These are phyloP conservation scores for Exophiala calicioides DNA, from an alignment of 2,329 filamentous ascomycete species.

Conservation along the genomic window DNA sequence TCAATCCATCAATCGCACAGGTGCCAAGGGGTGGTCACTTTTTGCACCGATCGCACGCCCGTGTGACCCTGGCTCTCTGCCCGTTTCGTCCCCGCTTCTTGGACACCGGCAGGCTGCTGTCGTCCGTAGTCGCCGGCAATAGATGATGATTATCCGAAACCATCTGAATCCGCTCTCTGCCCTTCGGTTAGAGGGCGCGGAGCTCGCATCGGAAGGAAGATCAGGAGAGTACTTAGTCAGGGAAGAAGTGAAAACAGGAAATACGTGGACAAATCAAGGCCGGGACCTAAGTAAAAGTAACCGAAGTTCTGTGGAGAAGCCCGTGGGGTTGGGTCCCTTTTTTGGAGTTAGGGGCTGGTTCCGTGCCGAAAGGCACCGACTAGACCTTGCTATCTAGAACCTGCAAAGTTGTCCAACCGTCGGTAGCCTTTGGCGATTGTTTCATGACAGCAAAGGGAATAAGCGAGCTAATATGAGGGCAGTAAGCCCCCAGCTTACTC, in stretches of 20 bases:
- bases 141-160: background rate
- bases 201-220: background rate
- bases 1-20: background rate
- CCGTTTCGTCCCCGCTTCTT: conserved; percentile 26
- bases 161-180: background rate
- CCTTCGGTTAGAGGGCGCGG: background rate
- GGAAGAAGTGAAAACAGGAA: background rate
- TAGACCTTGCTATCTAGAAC: too few relatives aligned
- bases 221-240: background rate
- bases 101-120: background rate
- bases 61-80: conserved; percentile 41
- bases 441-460: too few relatives aligned
- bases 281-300: too few relatives aligned
- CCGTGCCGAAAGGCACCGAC: too few relatives aligned
- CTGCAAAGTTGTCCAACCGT: too few relatives aligned
- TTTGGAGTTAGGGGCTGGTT: too few relatives aligned
- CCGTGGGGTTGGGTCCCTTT: too few relatives aligned
- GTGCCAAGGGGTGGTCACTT: conserved; percentile 32
- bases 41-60: conserved; percentile 42
- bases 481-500: too few relatives aligned
- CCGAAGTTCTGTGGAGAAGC: too few relatives aligned
- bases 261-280: background rate
- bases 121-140: background rate
- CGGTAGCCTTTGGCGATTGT: too few relatives aligned
- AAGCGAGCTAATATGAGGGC: too few relatives aligned